These are phyloP conservation scores for Petunia axillaris DNA, from an alignment of 257 asterid species.

Conservation along the genomic window DNA sequence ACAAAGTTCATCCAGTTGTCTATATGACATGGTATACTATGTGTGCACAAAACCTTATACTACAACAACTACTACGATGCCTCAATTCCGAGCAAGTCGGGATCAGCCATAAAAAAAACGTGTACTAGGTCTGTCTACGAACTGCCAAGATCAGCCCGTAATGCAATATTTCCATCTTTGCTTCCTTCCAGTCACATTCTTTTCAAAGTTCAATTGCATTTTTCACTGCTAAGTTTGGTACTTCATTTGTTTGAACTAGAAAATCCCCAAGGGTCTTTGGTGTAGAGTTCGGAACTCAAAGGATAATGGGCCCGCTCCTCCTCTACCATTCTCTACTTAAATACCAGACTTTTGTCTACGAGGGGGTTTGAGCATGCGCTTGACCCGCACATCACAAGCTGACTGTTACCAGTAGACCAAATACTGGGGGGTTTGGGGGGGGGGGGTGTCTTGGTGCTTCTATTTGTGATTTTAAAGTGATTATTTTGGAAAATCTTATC, in stretches of 20 bases:
- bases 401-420: no score
- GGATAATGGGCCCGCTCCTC: no score
- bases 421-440: no score
- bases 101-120: background rate
- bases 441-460: no score
- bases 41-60: background rate
- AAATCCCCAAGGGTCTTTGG: no score
- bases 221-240: background rate
- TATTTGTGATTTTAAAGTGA: background rate
- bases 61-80: no score
- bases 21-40: background rate
- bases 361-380: no score
- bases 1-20: constrained; percentile 9
- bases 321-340: no score
- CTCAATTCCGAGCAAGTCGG: no score
- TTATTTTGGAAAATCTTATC: background rate
- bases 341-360: no score
- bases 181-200: background rate
- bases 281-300: no score
- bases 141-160: background rate
- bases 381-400: no score
- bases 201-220: background rate
- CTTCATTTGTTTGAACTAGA: background rate
- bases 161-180: background rate
- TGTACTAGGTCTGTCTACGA: background rate